Percentiles rank a stretch among this genome's conserved stretches.
Evolutionary conservation across 1,139 yeast genomes (phyloP).

Genomic region (Suhomyces taliae): DNA sequence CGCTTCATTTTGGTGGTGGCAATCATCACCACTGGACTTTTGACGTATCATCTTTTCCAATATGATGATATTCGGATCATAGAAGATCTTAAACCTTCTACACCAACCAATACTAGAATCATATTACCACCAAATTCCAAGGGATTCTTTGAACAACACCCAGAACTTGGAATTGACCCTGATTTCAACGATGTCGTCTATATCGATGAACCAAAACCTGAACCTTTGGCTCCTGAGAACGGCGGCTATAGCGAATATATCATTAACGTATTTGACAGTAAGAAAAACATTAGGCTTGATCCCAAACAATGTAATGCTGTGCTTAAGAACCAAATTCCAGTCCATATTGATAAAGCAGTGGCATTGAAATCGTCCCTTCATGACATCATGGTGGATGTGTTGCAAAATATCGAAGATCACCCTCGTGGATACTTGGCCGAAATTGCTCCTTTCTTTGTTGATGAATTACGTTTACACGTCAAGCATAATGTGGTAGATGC

Average conservation of each 20-base stretch:
- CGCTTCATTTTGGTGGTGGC: slow-evolving; percentile 6
- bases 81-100: neutral
- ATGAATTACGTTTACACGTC: slow-evolving; percentile 16
- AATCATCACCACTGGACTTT: slow-evolving; percentile 5
- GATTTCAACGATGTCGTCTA: neutral
- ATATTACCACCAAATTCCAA: slow-evolving; percentile 4
- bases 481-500: slow-evolving; percentile 27
- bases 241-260: slow-evolving; percentile 6
- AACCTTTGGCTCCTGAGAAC: slow-evolving; percentile 2
- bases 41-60: slow-evolving; percentile 5
- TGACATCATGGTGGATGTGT: slow-evolving; percentile 8
- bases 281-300: slow-evolving; percentile 7
- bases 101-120: neutral
- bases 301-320: slow-evolving; percentile 9
- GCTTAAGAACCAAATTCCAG: slow-evolving; percentile 4
- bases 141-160: slow-evolving; percentile 1
- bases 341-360: slow-evolving; percentile 10
- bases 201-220: neutral
- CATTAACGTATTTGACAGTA: slow-evolving; percentile 10
- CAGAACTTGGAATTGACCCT: neutral
- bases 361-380: slow-evolving; percentile 10
- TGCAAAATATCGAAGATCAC: slow-evolving; percentile 11
- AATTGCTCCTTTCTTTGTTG: slow-evolving; percentile 15
- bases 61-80: slow-evolving; percentile 4
- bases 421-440: slow-evolving; percentile 14